Evolutionary conservation across 2,329 filamentous ascomycete genomes (phyloP), one percentile per base, ranked within the genome.

Genomic region (Phialophora chinensis): DNA sequence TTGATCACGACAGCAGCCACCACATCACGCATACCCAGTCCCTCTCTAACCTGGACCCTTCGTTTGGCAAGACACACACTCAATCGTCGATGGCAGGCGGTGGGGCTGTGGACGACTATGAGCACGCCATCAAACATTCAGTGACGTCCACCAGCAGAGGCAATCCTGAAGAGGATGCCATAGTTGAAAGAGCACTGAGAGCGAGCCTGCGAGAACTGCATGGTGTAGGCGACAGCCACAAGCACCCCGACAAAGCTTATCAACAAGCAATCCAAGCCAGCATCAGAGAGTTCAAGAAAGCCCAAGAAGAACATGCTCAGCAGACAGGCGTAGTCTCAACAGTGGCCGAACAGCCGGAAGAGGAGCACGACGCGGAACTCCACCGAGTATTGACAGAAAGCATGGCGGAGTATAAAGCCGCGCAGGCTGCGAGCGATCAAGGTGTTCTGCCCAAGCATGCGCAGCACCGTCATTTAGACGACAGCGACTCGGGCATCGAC

Each of bases 101-200:
- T 52, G 77, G 75, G 4, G 81, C 85, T n/a, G 82, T 86, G 38
- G 82, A 83, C 1, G 89, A 90, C 64, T 85, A 92, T 50, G 91
- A 94, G 74, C 81, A 85, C 50, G 91, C 91, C 0, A 94, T 95
- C 65, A 85, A 84, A 61, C 82, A 82, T 11, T 91, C 90, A 0
- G 89, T 95, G 0, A 80, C 81, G 7, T 85, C 90, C 74, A 92
- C 90, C 0, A 93, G 90, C 0, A 83, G 81, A 0, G 91, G 91
- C 11, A 84, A 94, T 69, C 74, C 83, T 0, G 83, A 87, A 23
- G 90, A 95, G 75, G 92, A 95, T 73, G 84, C 83, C 25, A 82
- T 86, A 66, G 84, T 96, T 56, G 91, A 93, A 74, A 83, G 86
- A 23, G 91, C 91, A 0, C 90, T 96, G 59, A 84, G 90, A 14